phyloP scores from a whole-genome alignment of 768 basidiomycete species.

The Sistotremastrum niveocremeum region DNA sequence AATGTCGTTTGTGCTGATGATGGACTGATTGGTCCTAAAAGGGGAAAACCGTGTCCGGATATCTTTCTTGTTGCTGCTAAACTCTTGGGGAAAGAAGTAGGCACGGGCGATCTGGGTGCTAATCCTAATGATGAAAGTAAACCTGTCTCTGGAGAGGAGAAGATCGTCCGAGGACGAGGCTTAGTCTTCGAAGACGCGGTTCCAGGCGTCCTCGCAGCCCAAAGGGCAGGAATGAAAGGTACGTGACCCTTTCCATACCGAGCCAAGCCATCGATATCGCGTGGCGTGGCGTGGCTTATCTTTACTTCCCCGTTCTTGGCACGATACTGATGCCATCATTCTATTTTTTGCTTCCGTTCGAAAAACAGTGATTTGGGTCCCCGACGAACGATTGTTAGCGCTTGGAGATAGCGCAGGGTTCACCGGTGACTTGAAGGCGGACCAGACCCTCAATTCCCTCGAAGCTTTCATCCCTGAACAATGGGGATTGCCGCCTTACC shows the following conservation, averaged over 20 bases:
- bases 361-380: constrained; percentile 69
- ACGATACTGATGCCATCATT: too few species aligned
- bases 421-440: constrained; percentile 30
- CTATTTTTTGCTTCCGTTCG: neutral
- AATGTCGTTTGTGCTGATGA: constrained; percentile 67
- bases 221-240: constrained; percentile 82
- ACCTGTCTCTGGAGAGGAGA: constrained; percentile 21
- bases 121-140: constrained; percentile 13
- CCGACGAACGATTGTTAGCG: constrained; percentile 52
- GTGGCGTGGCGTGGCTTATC: neutral
- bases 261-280: neutral
- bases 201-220: constrained; percentile 66
- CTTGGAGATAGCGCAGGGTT: constrained; percentile 27
- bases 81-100: constrained; percentile 43
- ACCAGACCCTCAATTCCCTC: constrained; percentile 46
- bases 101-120: constrained; percentile 24
- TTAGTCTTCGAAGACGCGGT: constrained; percentile 77
- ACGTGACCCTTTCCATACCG: constrained; percentile 4
- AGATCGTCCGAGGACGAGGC: constrained; percentile 41
- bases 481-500: constrained; percentile 73
- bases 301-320: too few species aligned
- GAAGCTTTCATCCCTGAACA: constrained; percentile 67
- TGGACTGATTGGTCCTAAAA: constrained; percentile 28
- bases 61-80: constrained; percentile 67
- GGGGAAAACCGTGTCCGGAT: constrained; percentile 73